Percentiles rank a stretch among this genome's conserved stretches.
Evolutionary conservation across 2,329 filamentous ascomycete species (phyloP).

Genomic region (Alternaria arborescens): DNA sequence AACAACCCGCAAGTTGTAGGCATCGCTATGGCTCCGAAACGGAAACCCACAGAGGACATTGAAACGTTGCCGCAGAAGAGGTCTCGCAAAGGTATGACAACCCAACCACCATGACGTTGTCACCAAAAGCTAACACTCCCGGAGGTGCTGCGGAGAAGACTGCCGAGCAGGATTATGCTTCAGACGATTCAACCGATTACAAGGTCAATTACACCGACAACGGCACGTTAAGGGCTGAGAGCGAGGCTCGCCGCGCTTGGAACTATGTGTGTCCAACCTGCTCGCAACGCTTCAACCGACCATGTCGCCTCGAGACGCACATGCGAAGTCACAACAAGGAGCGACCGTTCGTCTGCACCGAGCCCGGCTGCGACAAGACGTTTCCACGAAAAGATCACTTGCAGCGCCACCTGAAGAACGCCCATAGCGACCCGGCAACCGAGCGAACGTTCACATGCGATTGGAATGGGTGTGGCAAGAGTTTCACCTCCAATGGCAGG

Average conservation of each 20-base stretch:
- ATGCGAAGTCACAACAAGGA: conserved; percentile 86
- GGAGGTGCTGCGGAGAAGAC: conserved; percentile 21
- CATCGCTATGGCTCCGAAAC: conserved; percentile 40
- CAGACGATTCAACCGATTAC: conserved; percentile 38
- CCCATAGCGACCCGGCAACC: conserved; percentile 68
- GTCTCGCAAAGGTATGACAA: conserved; percentile 33
- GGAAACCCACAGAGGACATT: conserved; percentile 27
- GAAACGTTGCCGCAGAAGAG: conserved; percentile 32
- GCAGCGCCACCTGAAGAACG: conserved; percentile 82
- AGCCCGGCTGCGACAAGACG: conserved; percentile 77
- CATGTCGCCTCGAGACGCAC: conserved; percentile 78
- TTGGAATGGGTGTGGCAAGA: conserved; percentile 77
- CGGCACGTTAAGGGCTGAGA: conserved; percentile 38
- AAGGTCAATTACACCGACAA: conserved; percentile 40
- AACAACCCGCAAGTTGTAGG: conserved; percentile 3
- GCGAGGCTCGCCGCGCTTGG: conserved; percentile 68
- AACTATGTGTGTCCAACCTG: conserved; percentile 81
- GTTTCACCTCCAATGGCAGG: conserved; percentile 80
- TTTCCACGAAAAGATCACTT: conserved; percentile 90
- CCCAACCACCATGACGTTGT: conserved; percentile 11
- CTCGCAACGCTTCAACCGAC: conserved; percentile 85
- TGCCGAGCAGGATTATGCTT: conserved; percentile 24
- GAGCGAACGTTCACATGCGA: conserved; percentile 74
- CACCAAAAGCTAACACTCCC: conserved; percentile 9
- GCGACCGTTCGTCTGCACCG: conserved; percentile 77